phyloP scores from a whole-genome alignment of 2,329 filamentous ascomycete genomes.

The Claviceps sorghi region DNA sequence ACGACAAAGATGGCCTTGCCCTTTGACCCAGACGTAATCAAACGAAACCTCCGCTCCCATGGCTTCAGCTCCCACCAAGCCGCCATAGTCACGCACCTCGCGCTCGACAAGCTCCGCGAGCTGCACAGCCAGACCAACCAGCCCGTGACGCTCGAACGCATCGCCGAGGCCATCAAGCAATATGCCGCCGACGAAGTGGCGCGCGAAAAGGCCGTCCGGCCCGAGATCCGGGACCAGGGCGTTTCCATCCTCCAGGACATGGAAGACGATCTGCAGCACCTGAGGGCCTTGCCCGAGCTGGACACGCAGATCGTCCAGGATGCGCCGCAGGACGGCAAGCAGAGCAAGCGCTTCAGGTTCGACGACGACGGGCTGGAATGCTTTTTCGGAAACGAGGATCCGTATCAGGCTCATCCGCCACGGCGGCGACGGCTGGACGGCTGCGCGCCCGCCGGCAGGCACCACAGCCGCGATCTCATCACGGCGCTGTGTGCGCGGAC shows the following conservation, averaged over 20 bases:
- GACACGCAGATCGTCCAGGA: slow-evolving; percentile 6
- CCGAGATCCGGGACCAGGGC: slow-evolving; percentile 2
- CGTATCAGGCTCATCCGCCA: slow-evolving; percentile 11
- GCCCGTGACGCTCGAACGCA: slow-evolving; percentile 8
- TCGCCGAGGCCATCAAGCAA: slow-evolving; percentile 11
- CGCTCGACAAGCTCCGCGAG: slow-evolving; percentile 9
- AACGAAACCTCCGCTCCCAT: slow-evolving; percentile 7
- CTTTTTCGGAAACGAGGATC: slow-evolving; percentile 17
- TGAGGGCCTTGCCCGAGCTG: background rate
- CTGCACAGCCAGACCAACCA: slow-evolving; percentile 4
- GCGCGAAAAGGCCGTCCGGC: slow-evolving; percentile 1
- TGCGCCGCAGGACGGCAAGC: slow-evolving; percentile 6
- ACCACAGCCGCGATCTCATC: slow-evolving; percentile 26
- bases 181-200: slow-evolving; percentile 9
- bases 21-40: slow-evolving; percentile 9
- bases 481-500: slow-evolving; percentile 27
- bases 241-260: slow-evolving; percentile 7
- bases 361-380: slow-evolving; percentile 12
- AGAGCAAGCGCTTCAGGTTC: slow-evolving; percentile 17
- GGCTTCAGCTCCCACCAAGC: slow-evolving; percentile 11
- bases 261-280: slow-evolving; percentile 4
- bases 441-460: slow-evolving; percentile 5
- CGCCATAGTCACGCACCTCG: slow-evolving; percentile 11
- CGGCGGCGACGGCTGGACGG: background rate
- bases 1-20: slow-evolving; percentile 7